These are phyloP conservation scores for Cyberlindnera sargentensis DNA, from an alignment of 805 yeast species.

Conservation along the genomic window DNA sequence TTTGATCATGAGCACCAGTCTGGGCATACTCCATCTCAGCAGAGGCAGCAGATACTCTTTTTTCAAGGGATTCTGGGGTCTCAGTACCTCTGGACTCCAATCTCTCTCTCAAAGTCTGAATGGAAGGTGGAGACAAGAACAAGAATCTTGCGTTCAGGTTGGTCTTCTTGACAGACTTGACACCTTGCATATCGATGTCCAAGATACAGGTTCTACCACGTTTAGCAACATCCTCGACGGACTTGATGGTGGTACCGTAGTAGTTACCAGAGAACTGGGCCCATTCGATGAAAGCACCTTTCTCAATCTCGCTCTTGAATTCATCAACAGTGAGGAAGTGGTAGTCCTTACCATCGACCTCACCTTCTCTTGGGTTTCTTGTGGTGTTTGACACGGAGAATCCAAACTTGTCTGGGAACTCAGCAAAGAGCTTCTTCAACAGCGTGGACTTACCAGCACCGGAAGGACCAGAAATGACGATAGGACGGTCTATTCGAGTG, in stretches of 20 bases:
- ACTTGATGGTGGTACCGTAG: constrained; percentile 87
- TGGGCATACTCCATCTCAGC: constrained; percentile 86
- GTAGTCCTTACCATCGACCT: constrained; percentile 82
- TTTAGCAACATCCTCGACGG: constrained; percentile 56
- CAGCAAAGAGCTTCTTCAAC: constrained; percentile 81
- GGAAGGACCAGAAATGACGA: constrained; percentile 95
- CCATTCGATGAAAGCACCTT: constrained; percentile 86
- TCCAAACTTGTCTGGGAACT: constrained; percentile 85
- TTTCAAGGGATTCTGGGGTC: constrained; percentile 74
- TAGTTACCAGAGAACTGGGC: constrained; percentile 97
- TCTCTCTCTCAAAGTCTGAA: constrained; percentile 69
- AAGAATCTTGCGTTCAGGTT: constrained; percentile 77
- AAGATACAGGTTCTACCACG: constrained; percentile 76
- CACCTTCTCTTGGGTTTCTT: constrained; percentile 87
- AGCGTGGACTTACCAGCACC: constrained; percentile 95
- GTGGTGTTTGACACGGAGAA: constrained; percentile 94
- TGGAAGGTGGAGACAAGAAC: constrained; percentile 88
- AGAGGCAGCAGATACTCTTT: constrained; percentile 80
- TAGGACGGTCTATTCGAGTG: constrained; percentile 55
- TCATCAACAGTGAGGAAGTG: constrained; percentile 75
- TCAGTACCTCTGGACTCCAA: constrained; percentile 92
- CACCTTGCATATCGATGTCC: constrained; percentile 99
- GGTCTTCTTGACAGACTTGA: constrained; percentile 79
- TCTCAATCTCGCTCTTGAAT: constrained; percentile 70
- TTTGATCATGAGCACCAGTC: constrained; percentile 87